phyloP scores from a whole-genome alignment of 495 filamentous ascomycete species.

The Chaetomium fimeti region DNA sequence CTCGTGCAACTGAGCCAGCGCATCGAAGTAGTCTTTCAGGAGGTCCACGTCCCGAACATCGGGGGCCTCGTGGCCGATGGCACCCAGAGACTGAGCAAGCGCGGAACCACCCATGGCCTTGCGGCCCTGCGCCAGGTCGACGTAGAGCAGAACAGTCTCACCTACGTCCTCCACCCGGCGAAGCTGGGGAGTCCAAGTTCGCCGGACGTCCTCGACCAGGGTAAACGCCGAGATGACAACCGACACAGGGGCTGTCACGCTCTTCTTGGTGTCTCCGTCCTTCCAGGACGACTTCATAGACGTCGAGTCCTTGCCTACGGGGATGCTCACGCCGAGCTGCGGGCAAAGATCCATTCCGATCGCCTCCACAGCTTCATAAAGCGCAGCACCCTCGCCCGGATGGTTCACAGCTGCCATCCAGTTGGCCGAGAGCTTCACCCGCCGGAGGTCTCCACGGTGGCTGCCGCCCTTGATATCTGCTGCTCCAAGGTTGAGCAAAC shows the following conservation, averaged over 20 bases:
- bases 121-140: constrained; percentile 76
- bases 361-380: constrained; percentile 93
- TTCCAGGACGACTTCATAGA: constrained; percentile 99
- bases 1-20: constrained; percentile 80
- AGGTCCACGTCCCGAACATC: constrained; percentile 79
- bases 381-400: constrained; percentile 86
- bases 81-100: constrained; percentile 85
- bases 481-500: constrained; percentile 86
- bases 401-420: constrained; percentile 98
- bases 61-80: constrained; percentile 78
- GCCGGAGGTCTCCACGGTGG: constrained; percentile 51
- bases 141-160: constrained; percentile 84
- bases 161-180: constrained; percentile 82
- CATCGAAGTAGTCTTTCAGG: constrained; percentile 90
- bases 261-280: constrained; percentile 70
- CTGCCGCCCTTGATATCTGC: constrained; percentile 71
- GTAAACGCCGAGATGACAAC: constrained; percentile 89
- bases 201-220: constrained; percentile 70
- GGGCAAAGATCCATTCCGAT: constrained; percentile 84
- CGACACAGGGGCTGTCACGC: constrained; percentile 88
- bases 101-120: constrained; percentile 89
- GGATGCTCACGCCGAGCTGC: constrained; percentile 82
- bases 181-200: constrained; percentile 91
- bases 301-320: constrained; percentile 96
- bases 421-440: constrained; percentile 88